Base-by-base conservation (phyloP, 495 filamentous ascomycete genomes). In the Friedmanniomyces simplex region DNA sequence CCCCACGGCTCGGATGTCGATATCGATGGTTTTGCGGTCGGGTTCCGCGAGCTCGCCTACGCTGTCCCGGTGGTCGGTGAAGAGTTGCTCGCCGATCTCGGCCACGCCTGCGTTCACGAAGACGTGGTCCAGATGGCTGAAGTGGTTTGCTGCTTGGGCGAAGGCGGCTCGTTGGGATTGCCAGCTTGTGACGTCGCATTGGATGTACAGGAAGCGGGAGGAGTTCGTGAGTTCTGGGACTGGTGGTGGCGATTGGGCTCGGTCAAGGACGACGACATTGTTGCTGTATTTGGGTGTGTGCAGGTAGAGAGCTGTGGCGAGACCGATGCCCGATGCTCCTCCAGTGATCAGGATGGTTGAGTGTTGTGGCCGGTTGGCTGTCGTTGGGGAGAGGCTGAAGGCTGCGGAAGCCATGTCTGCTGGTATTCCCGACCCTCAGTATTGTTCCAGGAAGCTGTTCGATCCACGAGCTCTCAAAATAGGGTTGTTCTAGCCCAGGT, bases 71-170 rank as follows among this genome's bases (percentile, higher is more conserved):
- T 65, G 48, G 50, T 68, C 63, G 0, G 58, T 59, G 61, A 71
- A 68, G 58, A 72, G 65, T 52, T 69, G 63, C 42, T 70, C 65
- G 47, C 63, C 57, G 32, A 67, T 64, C 34, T 71, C 68, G 10
- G 65, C 67, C n/a, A 71, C 62, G 20, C 68, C 68, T 5, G 68
- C 68, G 46, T 71, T 71, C 10, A 68, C 63, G 56, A 69, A 71
- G 41, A 68, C 65, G 32, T 57, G 53, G 36, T 71, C 67, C 45
- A 69, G 65, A 32, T 60, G 65, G 39, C 65, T 63, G 56, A 69
- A 69, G 24, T 64, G 45, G 32, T 55, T 43, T 12, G 65, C 63
- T 8, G 61, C 65, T 55, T 58, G 37, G 32, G 55, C 65, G 52
- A 71, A 71, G 39, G 54, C 68, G 5, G 56, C 48, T 22, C 65